Percentiles rank a stretch among this genome's conserved stretches.
Conservation (phyloP, 441 rosid genomes). For the Gossypium davidsonii region DNA sequence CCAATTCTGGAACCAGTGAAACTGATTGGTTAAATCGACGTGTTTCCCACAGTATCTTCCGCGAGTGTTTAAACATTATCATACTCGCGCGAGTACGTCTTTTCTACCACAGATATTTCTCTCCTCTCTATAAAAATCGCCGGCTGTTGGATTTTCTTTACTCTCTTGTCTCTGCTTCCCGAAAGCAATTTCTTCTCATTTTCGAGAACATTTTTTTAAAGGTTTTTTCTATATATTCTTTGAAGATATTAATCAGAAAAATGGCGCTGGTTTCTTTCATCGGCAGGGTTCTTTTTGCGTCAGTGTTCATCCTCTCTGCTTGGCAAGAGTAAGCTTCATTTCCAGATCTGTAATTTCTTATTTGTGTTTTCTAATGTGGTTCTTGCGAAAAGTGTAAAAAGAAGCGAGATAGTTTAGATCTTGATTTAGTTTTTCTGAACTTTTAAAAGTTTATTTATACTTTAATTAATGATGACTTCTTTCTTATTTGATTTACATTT, state of each 20-base stretch:
- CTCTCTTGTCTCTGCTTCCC: background rate
- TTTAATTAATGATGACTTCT: background rate
- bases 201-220: background rate
- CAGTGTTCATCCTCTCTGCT: slow-evolving; percentile 38
- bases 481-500: background rate
- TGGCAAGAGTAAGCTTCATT: background rate
- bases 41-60: background rate
- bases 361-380: background rate
- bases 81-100: slow-evolving; percentile 7
- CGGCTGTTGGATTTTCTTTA: slow-evolving; percentile 1
- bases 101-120: background rate
- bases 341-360: background rate
- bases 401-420: background rate
- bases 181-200: background rate
- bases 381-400: background rate
- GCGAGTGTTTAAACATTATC: background rate
- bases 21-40: slow-evolving; percentile 31
- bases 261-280: slow-evolving; percentile 42
- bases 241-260: background rate
- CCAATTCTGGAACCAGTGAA: background rate
- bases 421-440: background rate
- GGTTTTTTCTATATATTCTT: too few species aligned
- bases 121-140: background rate
- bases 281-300: slow-evolving; percentile 43
- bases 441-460: background rate